phyloP scores from a whole-genome alignment of 352 stramenopile species.

The Halophytophthora polymorphica region DNA sequence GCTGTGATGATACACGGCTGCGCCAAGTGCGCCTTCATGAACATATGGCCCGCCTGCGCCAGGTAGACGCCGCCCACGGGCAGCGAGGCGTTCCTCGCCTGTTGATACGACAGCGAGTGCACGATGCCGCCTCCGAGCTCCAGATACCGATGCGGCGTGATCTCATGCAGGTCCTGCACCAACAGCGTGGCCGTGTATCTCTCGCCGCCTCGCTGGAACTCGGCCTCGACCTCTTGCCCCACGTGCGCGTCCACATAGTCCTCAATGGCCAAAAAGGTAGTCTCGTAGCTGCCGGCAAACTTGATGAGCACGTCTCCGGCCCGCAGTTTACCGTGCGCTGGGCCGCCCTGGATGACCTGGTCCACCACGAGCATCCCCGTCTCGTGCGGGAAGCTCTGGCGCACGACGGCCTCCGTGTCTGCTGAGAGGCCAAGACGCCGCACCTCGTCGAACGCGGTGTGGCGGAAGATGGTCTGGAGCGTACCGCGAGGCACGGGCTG shows the following conservation, averaged over 20 bases:
- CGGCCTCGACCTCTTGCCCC: conserved; percentile 53
- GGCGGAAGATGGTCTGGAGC: conserved; percentile 85
- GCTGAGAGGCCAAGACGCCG: conserved; percentile 66
- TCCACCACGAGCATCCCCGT: conserved; percentile 90
- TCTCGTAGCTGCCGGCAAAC: conserved; percentile 69
- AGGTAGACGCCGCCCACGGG: conserved; percentile 78
- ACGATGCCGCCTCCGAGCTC: conserved; percentile 86
- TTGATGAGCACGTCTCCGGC: conserved; percentile 86
- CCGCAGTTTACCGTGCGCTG: conserved; percentile 68
- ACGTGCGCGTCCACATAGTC: conserved; percentile 72
- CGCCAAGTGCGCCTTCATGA: conserved; percentile 84
- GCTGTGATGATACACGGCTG: conserved; percentile 87
- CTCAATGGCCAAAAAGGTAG: conserved; percentile 85
- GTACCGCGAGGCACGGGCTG: conserved; percentile 68
- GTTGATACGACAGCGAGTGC: conserved; percentile 87
- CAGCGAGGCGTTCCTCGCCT: conserved; percentile 82
- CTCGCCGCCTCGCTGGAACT: conserved; percentile 74
- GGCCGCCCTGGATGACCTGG: conserved; percentile 81
- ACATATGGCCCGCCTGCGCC: conserved; percentile 88
- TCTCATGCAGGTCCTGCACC: conserved; percentile 76
- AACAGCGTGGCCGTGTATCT: conserved; percentile 39
- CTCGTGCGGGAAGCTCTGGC: conserved; percentile 69
- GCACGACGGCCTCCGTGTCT: conserved; percentile 68
- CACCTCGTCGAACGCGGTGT: conserved; percentile 90
- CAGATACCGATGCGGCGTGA: conserved; percentile 82